These are phyloP conservation scores for Pistacia vera DNA, from an alignment of 345 rosid genomes.

Conservation along the genomic window DNA sequence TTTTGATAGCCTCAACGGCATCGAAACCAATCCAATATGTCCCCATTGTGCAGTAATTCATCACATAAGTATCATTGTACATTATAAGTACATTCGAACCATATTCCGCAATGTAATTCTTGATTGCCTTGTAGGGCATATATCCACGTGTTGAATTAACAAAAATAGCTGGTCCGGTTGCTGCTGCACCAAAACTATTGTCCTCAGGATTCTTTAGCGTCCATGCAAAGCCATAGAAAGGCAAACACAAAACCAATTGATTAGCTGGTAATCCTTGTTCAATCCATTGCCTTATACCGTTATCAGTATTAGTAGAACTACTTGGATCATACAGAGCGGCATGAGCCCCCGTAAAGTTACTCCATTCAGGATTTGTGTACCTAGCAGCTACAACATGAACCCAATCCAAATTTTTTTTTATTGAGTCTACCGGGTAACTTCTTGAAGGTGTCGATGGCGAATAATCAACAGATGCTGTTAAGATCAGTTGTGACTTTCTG, in stretches of 20 bases:
- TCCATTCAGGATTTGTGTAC: not conserved
- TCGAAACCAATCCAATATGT: slow-evolving; percentile 46
- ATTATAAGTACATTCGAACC: slow-evolving; percentile 15
- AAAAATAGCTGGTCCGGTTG: slow-evolving; percentile 16
- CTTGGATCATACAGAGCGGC: slow-evolving; percentile 26
- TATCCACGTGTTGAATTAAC: slow-evolving; percentile 6
- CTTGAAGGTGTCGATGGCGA: no score
- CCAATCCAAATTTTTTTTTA: slow-evolving; percentile 26
- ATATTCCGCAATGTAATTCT: slow-evolving; percentile 22
- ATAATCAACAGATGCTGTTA: not conserved
- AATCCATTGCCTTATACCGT: slow-evolving; percentile 16
- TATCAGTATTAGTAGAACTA: slow-evolving; percentile 12
- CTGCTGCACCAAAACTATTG: slow-evolving; percentile 20
- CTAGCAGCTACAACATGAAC: slow-evolving; percentile 17
- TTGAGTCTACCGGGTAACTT: slow-evolving; percentile 20
- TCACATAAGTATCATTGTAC: slow-evolving; percentile 41
- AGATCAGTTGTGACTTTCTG: slow-evolving; percentile 14
- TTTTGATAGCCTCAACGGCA: slow-evolving; percentile 38
- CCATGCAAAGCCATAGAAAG: slow-evolving; percentile 45
- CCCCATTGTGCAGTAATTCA: slow-evolving; percentile 25
- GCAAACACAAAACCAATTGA: slow-evolving; percentile 30
- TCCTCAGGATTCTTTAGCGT: slow-evolving; percentile 8
- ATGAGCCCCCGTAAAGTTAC: slow-evolving; percentile 14
- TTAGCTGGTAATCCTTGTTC: slow-evolving; percentile 10
- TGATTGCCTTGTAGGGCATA: slow-evolving; percentile 24